Evolutionary conservation across 202 grass and related monocot genomes (phyloP).

Genomic region (Panicum virgatum): DNA sequence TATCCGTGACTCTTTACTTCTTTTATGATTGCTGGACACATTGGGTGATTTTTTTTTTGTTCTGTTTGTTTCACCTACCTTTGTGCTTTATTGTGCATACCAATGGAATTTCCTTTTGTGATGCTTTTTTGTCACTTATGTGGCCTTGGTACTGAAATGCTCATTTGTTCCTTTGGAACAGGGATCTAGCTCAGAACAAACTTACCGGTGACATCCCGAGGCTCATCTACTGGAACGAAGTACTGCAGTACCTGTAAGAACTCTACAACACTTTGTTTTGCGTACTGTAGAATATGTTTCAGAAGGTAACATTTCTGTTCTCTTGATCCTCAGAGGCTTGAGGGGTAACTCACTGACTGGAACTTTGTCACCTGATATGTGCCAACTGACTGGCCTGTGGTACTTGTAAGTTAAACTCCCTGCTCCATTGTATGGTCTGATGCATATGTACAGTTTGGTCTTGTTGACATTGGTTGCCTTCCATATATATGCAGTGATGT

Average conservation of each 20-base stretch:
- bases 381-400: conserved; percentile 97
- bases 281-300: not conserved
- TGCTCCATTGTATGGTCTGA: not conserved
- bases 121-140: not conserved
- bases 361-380: conserved; percentile 90
- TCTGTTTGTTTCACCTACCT: conserved; percentile 25
- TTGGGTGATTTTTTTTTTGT: conserved; percentile 29
- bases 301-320: conserved; percentile 12
- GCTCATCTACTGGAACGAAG: conserved; percentile 99
- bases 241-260: conserved; percentile 90
- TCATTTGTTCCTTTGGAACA: conserved; percentile 37
- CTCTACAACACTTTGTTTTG: not conserved
- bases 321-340: conserved; percentile 67
- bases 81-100: conserved; percentile 10
- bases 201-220: conserved; percentile 86
- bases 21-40: conserved; percentile 36
- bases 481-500: conserved; percentile 76
- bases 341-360: conserved; percentile 87
- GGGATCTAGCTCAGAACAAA: conserved; percentile 92
- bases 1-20: conserved; percentile 38
- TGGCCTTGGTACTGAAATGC: conserved; percentile 12
- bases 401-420: conserved; percentile 78
- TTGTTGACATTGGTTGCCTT: conserved; percentile 3
- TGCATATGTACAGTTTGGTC: not conserved
- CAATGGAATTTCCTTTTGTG: not conserved